These are phyloP conservation scores for Asterionellopsis glacialis DNA, from an alignment of 108 stramenopile species.

Conservation along the genomic window DNA sequence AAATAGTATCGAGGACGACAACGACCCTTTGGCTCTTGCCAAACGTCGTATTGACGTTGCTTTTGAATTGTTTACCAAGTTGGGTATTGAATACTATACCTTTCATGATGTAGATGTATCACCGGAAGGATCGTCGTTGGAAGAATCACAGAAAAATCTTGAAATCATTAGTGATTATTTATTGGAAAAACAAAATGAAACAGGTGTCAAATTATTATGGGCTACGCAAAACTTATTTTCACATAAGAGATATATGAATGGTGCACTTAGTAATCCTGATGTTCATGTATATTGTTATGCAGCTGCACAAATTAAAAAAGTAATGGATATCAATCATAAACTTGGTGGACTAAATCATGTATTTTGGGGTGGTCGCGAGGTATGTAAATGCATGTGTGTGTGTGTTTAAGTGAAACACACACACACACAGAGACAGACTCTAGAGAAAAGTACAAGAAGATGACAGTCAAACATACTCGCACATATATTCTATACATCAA, in stretches of 20 bases:
- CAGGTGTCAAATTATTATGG: slow-evolving; percentile 60
- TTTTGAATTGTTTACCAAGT: slow-evolving; percentile 61
- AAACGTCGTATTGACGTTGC: slow-evolving; percentile 54
- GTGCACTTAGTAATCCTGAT: slow-evolving; percentile 63
- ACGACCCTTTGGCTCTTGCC: slow-evolving; percentile 39
- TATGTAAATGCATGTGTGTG: slow-evolving; percentile 19
- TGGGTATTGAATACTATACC: slow-evolving; percentile 64
- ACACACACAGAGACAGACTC: no score
- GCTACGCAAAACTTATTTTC: slow-evolving; percentile 64
- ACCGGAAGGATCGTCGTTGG: slow-evolving; percentile 44
- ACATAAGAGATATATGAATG: slow-evolving; percentile 63
- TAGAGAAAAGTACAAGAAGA: no score
- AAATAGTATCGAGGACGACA: slow-evolving; percentile 12
- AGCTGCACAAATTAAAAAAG: slow-evolving; percentile 55
- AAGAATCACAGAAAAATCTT: slow-evolving; percentile 42
- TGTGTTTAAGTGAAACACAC: no score
- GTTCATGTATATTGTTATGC: slow-evolving; percentile 49
- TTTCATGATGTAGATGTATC: slow-evolving; percentile 66
- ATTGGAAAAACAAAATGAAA: slow-evolving; percentile 42
- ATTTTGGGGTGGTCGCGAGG: slow-evolving; percentile 72
- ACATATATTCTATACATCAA: no score
- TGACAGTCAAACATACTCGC: no score
- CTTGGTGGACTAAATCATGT: slow-evolving; percentile 60
- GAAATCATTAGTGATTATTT: slow-evolving; percentile 43
- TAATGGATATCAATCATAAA: slow-evolving; percentile 51